phyloP scores from a whole-genome alignment of 768 basidiomycete species.

The Boletus sp. region DNA sequence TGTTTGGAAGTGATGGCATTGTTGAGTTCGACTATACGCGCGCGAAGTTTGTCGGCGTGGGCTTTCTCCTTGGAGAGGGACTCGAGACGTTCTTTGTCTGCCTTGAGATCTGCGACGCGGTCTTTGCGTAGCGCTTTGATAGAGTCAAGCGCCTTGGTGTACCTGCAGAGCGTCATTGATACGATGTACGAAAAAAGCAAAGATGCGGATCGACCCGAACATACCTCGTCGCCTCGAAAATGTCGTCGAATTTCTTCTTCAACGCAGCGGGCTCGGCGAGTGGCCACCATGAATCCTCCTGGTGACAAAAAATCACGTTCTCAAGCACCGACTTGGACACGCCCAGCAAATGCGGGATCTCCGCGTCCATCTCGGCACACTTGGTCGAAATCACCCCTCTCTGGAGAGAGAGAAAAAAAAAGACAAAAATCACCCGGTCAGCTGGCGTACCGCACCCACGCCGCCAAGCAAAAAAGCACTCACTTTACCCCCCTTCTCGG shows the following conservation, averaged over 20 bases:
- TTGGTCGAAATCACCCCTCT: slow-evolving; percentile 91
- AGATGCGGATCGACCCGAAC: slow-evolving; percentile 9
- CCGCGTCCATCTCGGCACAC: slow-evolving; percentile 93
- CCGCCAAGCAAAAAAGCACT: neutral
- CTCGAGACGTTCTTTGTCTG: slow-evolving; percentile 84
- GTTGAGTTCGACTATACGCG: slow-evolving; percentile 59
- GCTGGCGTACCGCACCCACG: too few relatives aligned
- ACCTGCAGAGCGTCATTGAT: slow-evolving; percentile 45
- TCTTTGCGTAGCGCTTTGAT: slow-evolving; percentile 92
- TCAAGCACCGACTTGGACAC: slow-evolving; percentile 98
- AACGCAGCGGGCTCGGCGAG: slow-evolving; percentile 83
- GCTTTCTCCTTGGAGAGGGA: slow-evolving; percentile 77
- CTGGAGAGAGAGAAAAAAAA: too few relatives aligned
- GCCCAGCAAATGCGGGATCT: slow-evolving; percentile 90
- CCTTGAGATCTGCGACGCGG: slow-evolving; percentile 83
- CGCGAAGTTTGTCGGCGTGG: slow-evolving; percentile 79
- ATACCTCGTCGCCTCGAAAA: slow-evolving; percentile 95
- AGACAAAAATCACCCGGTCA: neutral
- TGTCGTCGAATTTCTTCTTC: slow-evolving; percentile 99
- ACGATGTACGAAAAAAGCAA: neutral
- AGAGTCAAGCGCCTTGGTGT: slow-evolving; percentile 92
- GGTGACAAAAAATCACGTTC: slow-evolving; percentile 99
- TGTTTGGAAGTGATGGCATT: slow-evolving; percentile 65
- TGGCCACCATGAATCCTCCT: slow-evolving; percentile 99
- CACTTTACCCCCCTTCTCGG: slow-evolving; percentile 76